A percentile compares a stretch with the other conserved stretches of the same genome.
Conservation (phyloP, 2,329 filamentous ascomycete species). For the Aspergillaceae sp. region DNA sequence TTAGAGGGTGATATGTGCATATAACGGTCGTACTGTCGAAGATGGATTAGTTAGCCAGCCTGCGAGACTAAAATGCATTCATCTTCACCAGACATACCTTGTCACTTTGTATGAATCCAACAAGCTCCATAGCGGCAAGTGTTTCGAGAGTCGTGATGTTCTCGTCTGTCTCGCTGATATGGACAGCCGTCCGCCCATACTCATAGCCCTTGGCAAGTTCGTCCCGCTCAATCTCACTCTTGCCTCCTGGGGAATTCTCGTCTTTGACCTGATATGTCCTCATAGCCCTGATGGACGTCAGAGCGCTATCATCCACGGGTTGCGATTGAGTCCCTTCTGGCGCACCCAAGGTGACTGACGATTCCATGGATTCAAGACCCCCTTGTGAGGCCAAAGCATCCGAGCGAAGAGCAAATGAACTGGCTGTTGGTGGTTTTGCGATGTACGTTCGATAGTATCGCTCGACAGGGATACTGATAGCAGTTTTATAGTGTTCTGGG, state of each 20-base stretch:
- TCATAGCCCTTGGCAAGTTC: slow-evolving; percentile 87
- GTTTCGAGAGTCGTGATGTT: slow-evolving; percentile 86
- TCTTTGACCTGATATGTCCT: slow-evolving; percentile 76
- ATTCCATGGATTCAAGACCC: slow-evolving; percentile 40
- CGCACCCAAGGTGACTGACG: slow-evolving; percentile 36
- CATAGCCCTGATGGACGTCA: slow-evolving; percentile 66
- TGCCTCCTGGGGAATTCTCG: slow-evolving; percentile 63
- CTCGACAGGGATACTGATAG: slow-evolving; percentile 76
- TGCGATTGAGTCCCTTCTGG: slow-evolving; percentile 22
- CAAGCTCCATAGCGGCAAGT: slow-evolving; percentile 62
- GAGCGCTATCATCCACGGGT: slow-evolving; percentile 29
- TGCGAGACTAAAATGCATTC: neutral
- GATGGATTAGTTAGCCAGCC: too few species aligned
- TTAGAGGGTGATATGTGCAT: slow-evolving; percentile 75
- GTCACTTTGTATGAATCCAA: slow-evolving; percentile 72
- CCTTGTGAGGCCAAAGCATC: slow-evolving; percentile 41
- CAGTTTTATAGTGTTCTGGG: slow-evolving; percentile 60
- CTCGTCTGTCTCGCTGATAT: slow-evolving; percentile 76
- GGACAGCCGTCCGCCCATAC: slow-evolving; percentile 85
- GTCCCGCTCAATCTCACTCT: slow-evolving; percentile 71
- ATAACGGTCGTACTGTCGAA: slow-evolving; percentile 64
- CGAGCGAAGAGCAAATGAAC: slow-evolving; percentile 57
- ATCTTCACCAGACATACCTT: slow-evolving; percentile 44
- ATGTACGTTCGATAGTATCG: slow-evolving; percentile 80
- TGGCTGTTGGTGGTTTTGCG: slow-evolving; percentile 66